Evolutionary conservation across 2,329 filamentous ascomycete genomes (phyloP), one percentile per base, ranked within the genome.

Genomic region (Parascedosporium putredinis): DNA sequence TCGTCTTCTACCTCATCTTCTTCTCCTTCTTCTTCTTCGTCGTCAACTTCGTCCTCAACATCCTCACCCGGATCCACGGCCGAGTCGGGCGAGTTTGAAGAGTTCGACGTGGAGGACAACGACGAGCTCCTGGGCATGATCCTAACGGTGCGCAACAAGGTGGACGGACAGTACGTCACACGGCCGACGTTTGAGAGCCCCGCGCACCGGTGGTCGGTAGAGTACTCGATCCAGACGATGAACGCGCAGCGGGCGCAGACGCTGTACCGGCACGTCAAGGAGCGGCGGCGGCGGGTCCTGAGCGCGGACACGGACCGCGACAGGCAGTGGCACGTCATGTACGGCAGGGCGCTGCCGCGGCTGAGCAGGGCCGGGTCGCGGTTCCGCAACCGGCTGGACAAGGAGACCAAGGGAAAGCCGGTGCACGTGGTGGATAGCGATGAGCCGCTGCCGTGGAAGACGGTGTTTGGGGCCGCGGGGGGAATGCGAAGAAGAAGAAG

Each of bases 211-310:
- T 96, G 90, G 90, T 63, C 68, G 0, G 70, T 96, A n/a, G 80
- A 93, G 57, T 96, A 95, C 64, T 74, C 81, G 31, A 67, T 96
- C 45, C 74, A 76, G 43, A 84, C 90, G 55, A 69, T 89, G 2
- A 48, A 64, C 0, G 55, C 56, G 2, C 54, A 62, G 0, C 67
- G 70, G 8, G 78, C 76, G 1, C 64, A 63, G 52, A 64, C 50
- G 1, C 62, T 85, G 22, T 88, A 88, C 61, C 38, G 59, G 1
- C 67, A 72, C 47, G 70, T 79, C 51, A 78, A 80, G 60, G 63
- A 58, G 3, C 73, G 84, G 14, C 76, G 87, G 10, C 67, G 64
- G 43, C 68, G 68, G 25, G 64, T 67, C 0, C 60, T 80, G 62
- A 33, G 49, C 20, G 31, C 14, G 40, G 42, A 50, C 24, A 34